Base-by-base conservation (phyloP, 495 filamentous ascomycete species). In the Hypoxylon subgilvum region DNA sequence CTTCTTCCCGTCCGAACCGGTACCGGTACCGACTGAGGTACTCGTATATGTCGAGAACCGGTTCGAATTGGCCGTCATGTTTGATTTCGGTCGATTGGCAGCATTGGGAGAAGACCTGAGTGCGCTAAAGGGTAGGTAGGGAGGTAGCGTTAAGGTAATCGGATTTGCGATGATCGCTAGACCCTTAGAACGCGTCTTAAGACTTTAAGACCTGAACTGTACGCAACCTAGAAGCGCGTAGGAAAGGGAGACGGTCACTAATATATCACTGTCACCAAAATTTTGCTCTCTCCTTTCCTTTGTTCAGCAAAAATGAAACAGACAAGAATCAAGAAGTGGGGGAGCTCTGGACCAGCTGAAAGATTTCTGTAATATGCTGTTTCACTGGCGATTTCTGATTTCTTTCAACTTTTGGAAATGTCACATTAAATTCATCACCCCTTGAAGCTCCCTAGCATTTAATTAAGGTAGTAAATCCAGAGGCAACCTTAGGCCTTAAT, bases 21-120 rank as follows among this genome's bases (percentile, higher is more conserved):
- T 72, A 54, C 60, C 51, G 50, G 67, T 72, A 52, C 76, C 77
- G 56, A 69, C 69, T 36, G 80, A 78, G 36, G 73, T 72, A 47
- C 67, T 72, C 23, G 78, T 81, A 66, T 82, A 80, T 47, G 75
- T 78, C 30, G 82, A 83, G 63, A 74, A 74, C 67, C 80, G 76
- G 69, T 82, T 82, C 42, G 77, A 71, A 79, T 83, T 70, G 79
- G 83, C 61, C 79, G 80, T 68, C 77, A 81, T 82, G 57, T 63
- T 72, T 55, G 62, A 54, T 63, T 38, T 21, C 34, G 40, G 34
- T 56, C 31, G 54, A 57, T 50, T 43, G 51, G 46, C 44, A 57
- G 67, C 67, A 70, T 70, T 61, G 61, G 64, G 42, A 41, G 42
- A 14, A 47, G 43, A n/a, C n/a, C n/a, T 38, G 13, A 9, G 41